A percentile compares a stretch with the other conserved stretches of the same genome.
Evolutionary conservation across 176 grass and related monocot genomes (phyloP).

Genomic region (Musa schizocarpa): DNA sequence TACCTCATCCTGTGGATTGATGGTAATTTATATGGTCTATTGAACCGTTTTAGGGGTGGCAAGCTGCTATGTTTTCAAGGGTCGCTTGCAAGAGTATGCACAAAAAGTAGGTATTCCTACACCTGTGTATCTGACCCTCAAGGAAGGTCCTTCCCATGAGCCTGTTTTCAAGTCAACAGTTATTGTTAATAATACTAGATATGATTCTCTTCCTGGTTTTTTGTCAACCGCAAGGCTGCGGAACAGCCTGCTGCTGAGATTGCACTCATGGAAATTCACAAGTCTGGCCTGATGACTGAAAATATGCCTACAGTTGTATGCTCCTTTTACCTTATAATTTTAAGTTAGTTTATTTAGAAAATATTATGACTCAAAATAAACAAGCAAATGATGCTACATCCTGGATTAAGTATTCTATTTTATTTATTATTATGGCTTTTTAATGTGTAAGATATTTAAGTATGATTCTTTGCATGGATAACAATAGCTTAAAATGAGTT

Average conservation of each 20-base stretch:
- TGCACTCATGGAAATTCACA: constrained; percentile 52
- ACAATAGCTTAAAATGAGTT: too few species aligned
- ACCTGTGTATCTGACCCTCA: constrained; percentile 74
- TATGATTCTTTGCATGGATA: too few species aligned
- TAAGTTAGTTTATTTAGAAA: not conserved
- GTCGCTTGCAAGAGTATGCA: constrained; percentile 74
- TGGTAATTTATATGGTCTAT: not conserved
- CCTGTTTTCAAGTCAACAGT: constrained; percentile 81
- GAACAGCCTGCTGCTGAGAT: constrained; percentile 83
- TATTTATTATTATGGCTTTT: not conserved
- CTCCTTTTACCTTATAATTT: not conserved
- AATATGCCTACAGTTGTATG: constrained; percentile 36
- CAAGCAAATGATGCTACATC: too few species aligned
- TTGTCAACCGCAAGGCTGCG: constrained; percentile 68
- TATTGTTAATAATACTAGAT: constrained; percentile 45
- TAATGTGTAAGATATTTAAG: not conserved
- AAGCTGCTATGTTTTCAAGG: constrained; percentile 93
- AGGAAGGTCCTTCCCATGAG: constrained; percentile 81
- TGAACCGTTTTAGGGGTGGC: constrained; percentile 42
- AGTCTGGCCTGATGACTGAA: constrained; percentile 33
- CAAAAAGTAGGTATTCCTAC: constrained; percentile 56
- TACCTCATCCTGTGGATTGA: not conserved
- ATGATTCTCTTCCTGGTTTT: constrained; percentile 75
- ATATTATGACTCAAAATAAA: not conserved
- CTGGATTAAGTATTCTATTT: not conserved